A percentile compares a stretch with the other conserved stretches of the same genome.
These are phyloP conservation scores for Nidula niveotomentosa DNA, from an alignment of 1,284 basidiomycete genomes.

Conservation along the genomic window DNA sequence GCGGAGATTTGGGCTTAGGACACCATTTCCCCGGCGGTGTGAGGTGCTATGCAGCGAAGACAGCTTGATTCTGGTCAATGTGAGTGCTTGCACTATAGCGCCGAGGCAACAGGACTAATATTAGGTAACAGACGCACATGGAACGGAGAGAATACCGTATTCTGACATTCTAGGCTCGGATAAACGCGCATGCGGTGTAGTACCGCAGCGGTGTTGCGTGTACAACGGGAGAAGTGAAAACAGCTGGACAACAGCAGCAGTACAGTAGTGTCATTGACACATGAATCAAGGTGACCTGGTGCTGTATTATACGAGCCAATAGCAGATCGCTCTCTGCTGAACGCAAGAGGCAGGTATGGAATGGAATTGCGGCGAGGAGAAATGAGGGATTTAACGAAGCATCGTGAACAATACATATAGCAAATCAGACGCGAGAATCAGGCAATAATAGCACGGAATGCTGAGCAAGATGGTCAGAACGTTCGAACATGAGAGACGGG, in stretches of 20 bases:
- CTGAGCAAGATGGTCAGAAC: too few relatives aligned
- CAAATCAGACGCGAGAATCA: too few relatives aligned
- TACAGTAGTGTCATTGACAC: too few relatives aligned
- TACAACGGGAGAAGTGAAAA: too few relatives aligned
- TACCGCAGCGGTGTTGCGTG: not conserved
- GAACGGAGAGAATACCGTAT: slow-evolving; percentile 25
- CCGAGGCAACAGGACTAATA: not conserved
- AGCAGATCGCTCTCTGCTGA: slow-evolving; percentile 16
- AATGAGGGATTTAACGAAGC: not conserved
- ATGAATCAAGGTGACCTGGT: too few relatives aligned
- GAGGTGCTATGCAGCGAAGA: slow-evolving; percentile 58
- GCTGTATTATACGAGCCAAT: slow-evolving; percentile 10
- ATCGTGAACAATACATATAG: not conserved
- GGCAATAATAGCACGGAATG: too few relatives aligned
- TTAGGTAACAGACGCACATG: not conserved
- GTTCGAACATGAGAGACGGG: not conserved
- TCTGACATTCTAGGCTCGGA: slow-evolving; percentile 25
- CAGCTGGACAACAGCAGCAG: too few relatives aligned
- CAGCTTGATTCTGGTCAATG: slow-evolving; percentile 48
- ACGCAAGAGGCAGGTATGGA: not conserved
- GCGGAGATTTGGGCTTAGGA: slow-evolving; percentile 17
- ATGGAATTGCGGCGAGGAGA: not conserved
- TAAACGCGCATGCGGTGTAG: too few relatives aligned
- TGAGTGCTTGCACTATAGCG: slow-evolving; percentile 18
- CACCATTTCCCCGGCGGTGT: slow-evolving; percentile 16